These are phyloP conservation scores for Xylaria sp. DNA, from an alignment of 2,329 filamentous ascomycete species.

Conservation along the genomic window DNA sequence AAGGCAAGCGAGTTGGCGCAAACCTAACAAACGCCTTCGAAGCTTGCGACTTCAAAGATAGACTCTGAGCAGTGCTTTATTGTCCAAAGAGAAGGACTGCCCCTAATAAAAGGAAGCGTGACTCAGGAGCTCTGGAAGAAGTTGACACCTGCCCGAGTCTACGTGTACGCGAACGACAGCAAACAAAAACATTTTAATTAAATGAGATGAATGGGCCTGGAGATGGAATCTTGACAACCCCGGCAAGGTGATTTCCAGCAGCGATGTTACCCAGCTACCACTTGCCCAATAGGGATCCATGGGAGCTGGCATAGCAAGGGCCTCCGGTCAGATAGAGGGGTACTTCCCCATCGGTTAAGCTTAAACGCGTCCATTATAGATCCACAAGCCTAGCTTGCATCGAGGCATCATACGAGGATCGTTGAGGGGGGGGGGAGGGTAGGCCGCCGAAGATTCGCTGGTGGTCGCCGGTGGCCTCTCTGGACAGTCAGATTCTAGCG, in stretches of 20 bases:
- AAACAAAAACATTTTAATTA: conserved; percentile 16
- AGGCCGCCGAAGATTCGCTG: neutral
- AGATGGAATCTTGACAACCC: neutral
- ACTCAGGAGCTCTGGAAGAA: conserved; percentile 5
- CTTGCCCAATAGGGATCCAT: conserved; percentile 24
- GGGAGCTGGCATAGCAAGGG: conserved; percentile 7
- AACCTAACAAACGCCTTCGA: conserved; percentile 1
- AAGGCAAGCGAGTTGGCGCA: neutral
- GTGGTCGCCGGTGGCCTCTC: neutral
- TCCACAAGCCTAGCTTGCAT: conserved; percentile 13
- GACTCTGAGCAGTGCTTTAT: no score
- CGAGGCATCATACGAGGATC: neutral
- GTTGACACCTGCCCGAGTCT: conserved; percentile 11
- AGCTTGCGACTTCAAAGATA: neutral
- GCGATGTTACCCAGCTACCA: conserved; percentile 17
- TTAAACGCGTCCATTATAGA: conserved; percentile 17
- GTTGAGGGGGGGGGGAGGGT: conserved; percentile 1
- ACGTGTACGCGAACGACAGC: conserved; percentile 20
- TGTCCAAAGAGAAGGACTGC: neutral
- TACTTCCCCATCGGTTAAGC: conserved; percentile 6
- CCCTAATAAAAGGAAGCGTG: neutral
- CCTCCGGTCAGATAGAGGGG: neutral
- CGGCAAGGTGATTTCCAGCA: conserved; percentile 14
- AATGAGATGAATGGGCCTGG: neutral
- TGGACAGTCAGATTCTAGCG: neutral